Evolutionary conservation across 768 basidiomycete genomes (phyloP).

Genomic region (Rhodosporidiobolus odoratus): DNA sequence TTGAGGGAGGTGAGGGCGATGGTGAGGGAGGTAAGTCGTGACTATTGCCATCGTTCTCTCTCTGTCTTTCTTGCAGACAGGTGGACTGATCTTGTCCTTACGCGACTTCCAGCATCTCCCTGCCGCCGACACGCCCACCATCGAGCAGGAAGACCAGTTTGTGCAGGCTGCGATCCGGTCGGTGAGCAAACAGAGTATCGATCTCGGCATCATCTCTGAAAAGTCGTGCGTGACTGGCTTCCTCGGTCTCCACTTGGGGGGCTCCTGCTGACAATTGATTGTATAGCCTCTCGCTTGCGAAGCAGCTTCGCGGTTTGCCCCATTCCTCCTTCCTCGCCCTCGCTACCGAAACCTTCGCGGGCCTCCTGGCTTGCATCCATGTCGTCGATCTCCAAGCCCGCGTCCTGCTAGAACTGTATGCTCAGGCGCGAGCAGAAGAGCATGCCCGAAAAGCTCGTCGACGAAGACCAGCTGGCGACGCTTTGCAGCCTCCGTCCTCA

Average conservation of each 20-base stretch:
- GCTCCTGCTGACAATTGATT: not conserved
- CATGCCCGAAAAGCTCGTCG: slow-evolving; percentile 15
- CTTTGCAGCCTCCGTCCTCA: not conserved
- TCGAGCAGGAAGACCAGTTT: slow-evolving; percentile 33
- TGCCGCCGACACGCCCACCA: slow-evolving; percentile 1
- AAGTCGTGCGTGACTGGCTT: slow-evolving; percentile 18
- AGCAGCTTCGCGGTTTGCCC: slow-evolving; percentile 31
- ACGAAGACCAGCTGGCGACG: not conserved
- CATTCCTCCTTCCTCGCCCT: slow-evolving; percentile 22
- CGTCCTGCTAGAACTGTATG: slow-evolving; percentile 16
- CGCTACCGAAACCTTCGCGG: slow-evolving; percentile 13
- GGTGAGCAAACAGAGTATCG: slow-evolving; percentile 29
- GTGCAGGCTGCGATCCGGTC: slow-evolving; percentile 16
- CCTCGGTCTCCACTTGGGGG: not conserved
- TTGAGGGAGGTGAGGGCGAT: slow-evolving; percentile 50
- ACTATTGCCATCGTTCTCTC: slow-evolving; percentile 45
- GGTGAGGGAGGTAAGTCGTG: slow-evolving; percentile 45
- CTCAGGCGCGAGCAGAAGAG: slow-evolving; percentile 5
- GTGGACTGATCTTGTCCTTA: not conserved
- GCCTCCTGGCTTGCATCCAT: slow-evolving; percentile 33
- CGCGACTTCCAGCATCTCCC: slow-evolving; percentile 20
- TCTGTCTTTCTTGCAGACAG: not conserved
- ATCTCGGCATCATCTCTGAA: slow-evolving; percentile 30
- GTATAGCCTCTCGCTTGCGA: slow-evolving; percentile 32
- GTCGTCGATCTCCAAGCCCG: slow-evolving; percentile 31